Conservation (phyloP, 2,329 filamentous ascomycete species). For the Aureobasidium sp. region DNA sequence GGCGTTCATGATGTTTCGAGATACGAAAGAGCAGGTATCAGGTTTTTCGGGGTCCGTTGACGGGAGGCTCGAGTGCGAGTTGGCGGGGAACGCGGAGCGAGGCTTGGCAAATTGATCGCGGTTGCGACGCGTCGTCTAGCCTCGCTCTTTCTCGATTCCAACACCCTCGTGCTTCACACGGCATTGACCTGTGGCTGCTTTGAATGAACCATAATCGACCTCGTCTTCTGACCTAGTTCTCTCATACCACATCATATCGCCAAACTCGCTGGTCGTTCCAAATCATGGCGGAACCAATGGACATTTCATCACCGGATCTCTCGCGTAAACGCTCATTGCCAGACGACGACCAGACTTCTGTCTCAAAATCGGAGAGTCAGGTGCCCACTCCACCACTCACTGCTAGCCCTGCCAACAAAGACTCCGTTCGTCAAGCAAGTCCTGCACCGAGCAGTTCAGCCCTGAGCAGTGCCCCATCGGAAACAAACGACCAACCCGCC, state of each 20-base stretch:
- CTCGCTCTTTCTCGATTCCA: neutral
- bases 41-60: neutral
- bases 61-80: neutral
- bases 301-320: conserved; percentile 18
- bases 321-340: conserved; percentile 13
- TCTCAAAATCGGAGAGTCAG: neutral
- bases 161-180: neutral
- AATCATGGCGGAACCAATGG: conserved; percentile 9
- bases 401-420: conserved; percentile 11
- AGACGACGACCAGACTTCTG: conserved; percentile 5
- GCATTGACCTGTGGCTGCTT: neutral
- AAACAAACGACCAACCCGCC: conserved; percentile 11
- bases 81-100: neutral
- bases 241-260: neutral
- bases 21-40: too few relatives aligned
- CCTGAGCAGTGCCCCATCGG: conserved; percentile 25
- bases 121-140: neutral
- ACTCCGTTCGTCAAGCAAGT: neutral
- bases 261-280: neutral
- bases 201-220: neutral
- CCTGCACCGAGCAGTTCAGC: conserved; percentile 29
- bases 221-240: neutral
- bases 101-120: neutral
- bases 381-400: conserved; percentile 18
- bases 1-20: neutral